Evolutionary conservation across 106 monocot species (phyloP).

Genomic region (Triglochin maritima): DNA sequence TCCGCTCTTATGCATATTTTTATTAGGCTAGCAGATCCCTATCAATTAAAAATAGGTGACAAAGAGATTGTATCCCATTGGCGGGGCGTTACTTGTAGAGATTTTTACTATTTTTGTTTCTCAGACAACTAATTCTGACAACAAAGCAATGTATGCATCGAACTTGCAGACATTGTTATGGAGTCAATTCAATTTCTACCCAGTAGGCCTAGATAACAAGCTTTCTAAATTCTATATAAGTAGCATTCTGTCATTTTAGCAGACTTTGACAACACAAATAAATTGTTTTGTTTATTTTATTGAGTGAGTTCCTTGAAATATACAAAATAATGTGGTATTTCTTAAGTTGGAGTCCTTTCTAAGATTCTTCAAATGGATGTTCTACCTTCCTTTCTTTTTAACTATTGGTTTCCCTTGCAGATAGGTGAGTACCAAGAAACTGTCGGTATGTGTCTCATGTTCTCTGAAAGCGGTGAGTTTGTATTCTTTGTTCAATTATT

Average conservation of each 20-base stretch:
- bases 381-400: background rate
- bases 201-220: too few species aligned
- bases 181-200: too few species aligned
- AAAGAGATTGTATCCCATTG: too few species aligned
- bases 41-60: too few species aligned
- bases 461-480: slow-evolving; percentile 20
- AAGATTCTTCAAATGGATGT: background rate
- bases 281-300: background rate
- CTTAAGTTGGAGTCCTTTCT: background rate
- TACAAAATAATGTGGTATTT: background rate
- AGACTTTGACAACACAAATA: background rate
- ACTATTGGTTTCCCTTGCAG: slow-evolving; percentile 8
- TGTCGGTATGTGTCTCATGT: slow-evolving; percentile 16
- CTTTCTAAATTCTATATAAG: too few species aligned
- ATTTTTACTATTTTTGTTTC: too few species aligned
- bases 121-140: too few species aligned
- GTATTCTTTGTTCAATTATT: background rate
- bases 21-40: too few species aligned
- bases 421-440: slow-evolving; percentile 26
- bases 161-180: too few species aligned
- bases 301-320: background rate
- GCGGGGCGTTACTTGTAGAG: too few species aligned
- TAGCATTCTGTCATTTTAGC: background rate
- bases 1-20: too few species aligned
- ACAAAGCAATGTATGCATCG: too few species aligned